Conservation (phyloP, 352 stramenopile species). For the Globisporangium barbulae region DNA sequence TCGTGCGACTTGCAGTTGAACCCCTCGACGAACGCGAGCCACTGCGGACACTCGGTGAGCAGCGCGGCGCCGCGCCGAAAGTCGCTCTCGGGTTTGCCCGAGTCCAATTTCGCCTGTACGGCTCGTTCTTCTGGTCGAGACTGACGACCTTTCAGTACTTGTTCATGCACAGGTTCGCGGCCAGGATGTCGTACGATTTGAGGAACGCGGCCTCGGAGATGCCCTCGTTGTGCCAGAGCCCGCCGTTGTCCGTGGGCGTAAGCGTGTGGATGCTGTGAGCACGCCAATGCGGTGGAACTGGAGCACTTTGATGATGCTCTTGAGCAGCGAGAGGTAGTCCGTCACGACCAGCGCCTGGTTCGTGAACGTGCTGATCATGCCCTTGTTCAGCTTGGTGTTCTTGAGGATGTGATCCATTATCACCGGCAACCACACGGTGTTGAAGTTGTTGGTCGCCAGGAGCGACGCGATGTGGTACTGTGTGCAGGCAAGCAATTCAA, state of each 20-base stretch:
- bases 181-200: slow-evolving; percentile 22
- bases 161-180: slow-evolving; percentile 7
- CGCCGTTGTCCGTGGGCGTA: slow-evolving; percentile 12
- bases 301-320: slow-evolving; percentile 28
- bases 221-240: slow-evolving; percentile 22
- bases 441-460: slow-evolving; percentile 40
- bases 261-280: slow-evolving; percentile 29
- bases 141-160: slow-evolving; percentile 63
- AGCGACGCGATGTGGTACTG: slow-evolving; percentile 36
- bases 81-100: slow-evolving; percentile 21
- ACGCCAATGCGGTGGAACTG: slow-evolving; percentile 26
- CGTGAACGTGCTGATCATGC: slow-evolving; percentile 26
- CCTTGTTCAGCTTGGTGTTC: slow-evolving; percentile 22
- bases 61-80: slow-evolving; percentile 23
- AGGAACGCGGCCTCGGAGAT: slow-evolving; percentile 22
- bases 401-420: slow-evolving; percentile 31
- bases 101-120: slow-evolving; percentile 43
- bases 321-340: slow-evolving; percentile 30
- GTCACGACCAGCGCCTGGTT: slow-evolving; percentile 32
- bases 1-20: slow-evolving; percentile 27
- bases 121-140: slow-evolving; percentile 65
- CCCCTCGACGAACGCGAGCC: slow-evolving; percentile 35
- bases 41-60: slow-evolving; percentile 28
- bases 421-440: slow-evolving; percentile 27
- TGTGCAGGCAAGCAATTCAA: background rate